These are phyloP conservation scores for Hibiscus trionum DNA, from an alignment of 345 rosid species.

Conservation along the genomic window DNA sequence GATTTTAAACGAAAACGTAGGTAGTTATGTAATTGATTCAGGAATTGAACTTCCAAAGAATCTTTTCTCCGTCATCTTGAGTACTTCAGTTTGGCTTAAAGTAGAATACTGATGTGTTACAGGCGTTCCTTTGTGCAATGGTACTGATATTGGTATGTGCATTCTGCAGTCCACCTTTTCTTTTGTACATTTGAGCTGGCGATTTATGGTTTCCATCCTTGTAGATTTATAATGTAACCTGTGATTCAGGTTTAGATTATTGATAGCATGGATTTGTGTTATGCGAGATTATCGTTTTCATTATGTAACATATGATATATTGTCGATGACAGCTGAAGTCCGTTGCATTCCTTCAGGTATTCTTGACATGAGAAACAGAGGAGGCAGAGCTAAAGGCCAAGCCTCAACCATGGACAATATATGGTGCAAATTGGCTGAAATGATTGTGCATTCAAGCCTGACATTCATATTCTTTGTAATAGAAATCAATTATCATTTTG, in stretches of 20 bases:
- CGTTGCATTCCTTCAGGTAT: background rate
- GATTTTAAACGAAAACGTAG: conserved; percentile 47
- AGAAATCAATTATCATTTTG: background rate
- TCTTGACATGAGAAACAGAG: background rate
- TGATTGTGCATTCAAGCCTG: background rate
- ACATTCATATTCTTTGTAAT: background rate
- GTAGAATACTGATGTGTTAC: background rate
- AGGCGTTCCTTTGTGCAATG: background rate
- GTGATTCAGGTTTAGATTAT: background rate
- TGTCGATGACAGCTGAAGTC: background rate
- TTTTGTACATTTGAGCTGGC: background rate
- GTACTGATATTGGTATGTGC: conserved; percentile 16
- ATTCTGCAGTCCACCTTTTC: background rate
- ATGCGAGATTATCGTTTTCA: background rate
- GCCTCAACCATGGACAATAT: background rate
- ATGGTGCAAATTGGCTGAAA: background rate
- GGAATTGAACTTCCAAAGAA: background rate
- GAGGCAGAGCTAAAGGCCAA: background rate
- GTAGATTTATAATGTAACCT: background rate
- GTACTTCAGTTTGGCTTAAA: background rate
- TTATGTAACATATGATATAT: too few relatives aligned
- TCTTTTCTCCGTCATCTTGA: background rate
- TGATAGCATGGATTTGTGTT: background rate
- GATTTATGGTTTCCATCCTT: background rate
- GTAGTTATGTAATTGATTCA: background rate